A percentile compares a stretch with the other conserved stretches of the same genome.
Conservation (phyloP, 1,284 basidiomycete genomes). For the Bondarzewia mesenterica region DNA sequence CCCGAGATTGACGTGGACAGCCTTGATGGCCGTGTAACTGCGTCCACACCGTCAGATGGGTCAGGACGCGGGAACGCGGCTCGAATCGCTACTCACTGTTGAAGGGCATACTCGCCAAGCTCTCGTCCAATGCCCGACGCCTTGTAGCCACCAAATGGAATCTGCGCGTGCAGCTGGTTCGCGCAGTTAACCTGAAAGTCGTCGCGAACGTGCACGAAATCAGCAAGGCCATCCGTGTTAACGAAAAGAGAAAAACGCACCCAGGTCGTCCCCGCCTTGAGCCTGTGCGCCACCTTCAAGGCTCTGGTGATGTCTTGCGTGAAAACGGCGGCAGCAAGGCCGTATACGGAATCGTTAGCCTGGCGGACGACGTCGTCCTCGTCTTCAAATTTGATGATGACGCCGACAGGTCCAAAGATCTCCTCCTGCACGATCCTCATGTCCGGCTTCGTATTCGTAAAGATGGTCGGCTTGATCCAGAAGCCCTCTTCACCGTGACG, state of each 20-base stretch:
- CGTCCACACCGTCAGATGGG: constrained; percentile 11
- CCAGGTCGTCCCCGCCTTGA: constrained; percentile 83
- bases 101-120: constrained; percentile 75
- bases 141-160: constrained; percentile 90
- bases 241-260: constrained; percentile 19
- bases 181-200: constrained; percentile 60
- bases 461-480: constrained; percentile 82
- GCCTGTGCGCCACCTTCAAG: constrained; percentile 63
- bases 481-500: constrained; percentile 68
- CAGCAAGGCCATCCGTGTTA: too few species aligned
- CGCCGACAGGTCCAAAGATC: constrained; percentile 84
- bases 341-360: constrained; percentile 86
- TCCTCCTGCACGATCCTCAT: constrained; percentile 91
- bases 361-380: constrained; percentile 57
- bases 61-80: constrained; percentile 5
- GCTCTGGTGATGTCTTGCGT: constrained; percentile 73
- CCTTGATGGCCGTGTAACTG: constrained; percentile 83
- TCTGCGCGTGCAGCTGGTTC: constrained; percentile 54
- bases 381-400: constrained; percentile 65
- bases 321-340: constrained; percentile 84
- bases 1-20: constrained; percentile 74
- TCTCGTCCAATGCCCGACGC: constrained; percentile 81
- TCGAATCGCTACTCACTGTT: constrained; percentile 36
- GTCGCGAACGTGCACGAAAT: not conserved
- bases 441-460: constrained; percentile 67